Percentiles rank a stretch among this genome's conserved stretches.
Evolutionary conservation across 352 stramenopile genomes (phyloP).

Genomic region (Blastocystis sp.): DNA sequence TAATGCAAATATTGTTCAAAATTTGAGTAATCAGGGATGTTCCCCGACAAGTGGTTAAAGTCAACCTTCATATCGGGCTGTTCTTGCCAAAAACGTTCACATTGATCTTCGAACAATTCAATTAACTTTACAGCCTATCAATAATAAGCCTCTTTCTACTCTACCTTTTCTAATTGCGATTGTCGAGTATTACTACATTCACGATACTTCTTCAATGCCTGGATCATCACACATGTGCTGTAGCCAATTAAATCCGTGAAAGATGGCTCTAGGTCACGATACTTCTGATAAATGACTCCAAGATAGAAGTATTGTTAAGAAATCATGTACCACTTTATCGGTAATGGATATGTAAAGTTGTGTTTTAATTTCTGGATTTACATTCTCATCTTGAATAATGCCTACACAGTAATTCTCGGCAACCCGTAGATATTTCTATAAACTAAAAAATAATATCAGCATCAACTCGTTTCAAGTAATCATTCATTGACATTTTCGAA

Average conservation of each 20-base stretch:
- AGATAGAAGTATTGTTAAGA: conserved; percentile 25
- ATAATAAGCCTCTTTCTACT: not conserved
- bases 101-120: conserved; percentile 19
- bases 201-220: conserved; percentile 26
- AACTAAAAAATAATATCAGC: not conserved
- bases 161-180: not conserved
- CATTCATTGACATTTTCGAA: conserved; percentile 3
- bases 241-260: conserved; percentile 12
- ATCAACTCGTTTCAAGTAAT: conserved; percentile 24
- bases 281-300: conserved; percentile 45
- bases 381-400: not conserved
- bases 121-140: not conserved
- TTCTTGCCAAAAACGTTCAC: conserved; percentile 29
- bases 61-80: conserved; percentile 40
- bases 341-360: conserved; percentile 16
- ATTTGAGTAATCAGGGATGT: conserved; percentile 50
- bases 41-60: conserved; percentile 12
- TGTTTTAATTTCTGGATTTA: not conserved
- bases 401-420: conserved; percentile 20
- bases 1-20: conserved; percentile 22
- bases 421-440: conserved; percentile 18
- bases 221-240: conserved; percentile 32
- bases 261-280: conserved; percentile 16
- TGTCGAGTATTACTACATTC: not conserved
- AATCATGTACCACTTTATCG: not conserved